phyloP scores from a whole-genome alignment of 306 rosid species.

The Nissolia schottii region DNA sequence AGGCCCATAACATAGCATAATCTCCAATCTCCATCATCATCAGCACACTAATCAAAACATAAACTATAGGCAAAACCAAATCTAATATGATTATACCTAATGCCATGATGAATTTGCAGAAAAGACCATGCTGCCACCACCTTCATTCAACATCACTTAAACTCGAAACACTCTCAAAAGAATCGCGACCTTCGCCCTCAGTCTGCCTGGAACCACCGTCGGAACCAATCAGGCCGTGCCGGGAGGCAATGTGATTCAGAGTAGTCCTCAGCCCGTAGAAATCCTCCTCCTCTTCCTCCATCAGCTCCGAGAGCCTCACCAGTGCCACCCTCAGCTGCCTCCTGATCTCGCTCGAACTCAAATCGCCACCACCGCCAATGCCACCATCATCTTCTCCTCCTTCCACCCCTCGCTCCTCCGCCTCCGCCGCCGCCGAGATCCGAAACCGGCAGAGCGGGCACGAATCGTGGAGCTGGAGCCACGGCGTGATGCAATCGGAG shows the following conservation, averaged over 20 bases:
- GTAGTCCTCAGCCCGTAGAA: slow-evolving; percentile 52
- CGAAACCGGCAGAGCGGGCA: slow-evolving; percentile 82
- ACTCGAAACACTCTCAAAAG: neutral
- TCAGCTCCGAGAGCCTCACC: slow-evolving; percentile 40
- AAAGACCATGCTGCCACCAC: neutral
- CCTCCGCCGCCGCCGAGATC: neutral
- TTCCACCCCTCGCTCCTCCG: neutral
- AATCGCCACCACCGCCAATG: slow-evolving; percentile 3
- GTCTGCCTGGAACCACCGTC: neutral
- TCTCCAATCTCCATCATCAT: neutral
- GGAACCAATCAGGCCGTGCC: slow-evolving; percentile 27
- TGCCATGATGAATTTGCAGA: neutral
- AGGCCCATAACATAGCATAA: neutral
- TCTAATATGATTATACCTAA: neutral
- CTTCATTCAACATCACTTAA: slow-evolving; percentile 1
- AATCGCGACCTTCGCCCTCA: neutral
- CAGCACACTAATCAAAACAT: neutral
- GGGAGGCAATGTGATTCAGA: slow-evolving; percentile 53
- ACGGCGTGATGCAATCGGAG: slow-evolving; percentile 73
- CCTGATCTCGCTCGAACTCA: slow-evolving; percentile 5
- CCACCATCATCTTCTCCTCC: neutral
- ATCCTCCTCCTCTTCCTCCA: slow-evolving; percentile 48
- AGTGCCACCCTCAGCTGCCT: slow-evolving; percentile 31
- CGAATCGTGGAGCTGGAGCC: slow-evolving; percentile 60
- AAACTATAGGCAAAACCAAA: neutral